A percentile compares a stretch with the other conserved stretches of the same genome.
Evolutionary conservation across 2,329 filamentous ascomycete genomes (phyloP).

Genomic region (Nemania bipapillata): DNA sequence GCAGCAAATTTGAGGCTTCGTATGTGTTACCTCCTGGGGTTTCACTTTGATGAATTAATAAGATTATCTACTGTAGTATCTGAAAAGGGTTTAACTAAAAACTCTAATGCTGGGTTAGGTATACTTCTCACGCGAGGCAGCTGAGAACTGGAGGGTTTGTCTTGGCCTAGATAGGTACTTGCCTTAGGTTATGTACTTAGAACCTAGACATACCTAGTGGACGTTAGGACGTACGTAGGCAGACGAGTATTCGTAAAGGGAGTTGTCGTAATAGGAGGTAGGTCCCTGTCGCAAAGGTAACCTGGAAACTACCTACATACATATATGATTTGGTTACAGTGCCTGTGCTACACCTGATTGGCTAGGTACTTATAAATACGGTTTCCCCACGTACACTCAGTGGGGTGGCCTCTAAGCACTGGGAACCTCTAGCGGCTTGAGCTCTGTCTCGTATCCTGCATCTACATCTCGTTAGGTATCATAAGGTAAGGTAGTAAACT

Average conservation of each 20-base stretch:
- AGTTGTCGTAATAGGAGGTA: no score
- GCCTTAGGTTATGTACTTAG: no score
- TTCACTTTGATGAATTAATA: neutral
- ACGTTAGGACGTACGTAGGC: no score
- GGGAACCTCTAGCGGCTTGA: neutral
- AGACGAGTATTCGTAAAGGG: no score
- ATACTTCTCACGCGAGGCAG: neutral
- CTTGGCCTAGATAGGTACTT: no score
- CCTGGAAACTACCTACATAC: no score
- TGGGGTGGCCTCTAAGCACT: slow-evolving; percentile 4
- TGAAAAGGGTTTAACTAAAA: no score
- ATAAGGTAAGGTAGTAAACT: neutral
- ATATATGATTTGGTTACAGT: neutral
- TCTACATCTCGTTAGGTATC: neutral
- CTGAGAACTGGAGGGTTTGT: neutral
- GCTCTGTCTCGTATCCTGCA: slow-evolving; percentile 1
- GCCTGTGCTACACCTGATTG: neutral
- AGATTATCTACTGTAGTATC: neutral
- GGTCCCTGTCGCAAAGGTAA: no score
- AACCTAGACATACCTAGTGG: no score
- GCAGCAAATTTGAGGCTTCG: neutral
- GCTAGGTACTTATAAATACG: neutral
- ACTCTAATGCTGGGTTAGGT: no score
- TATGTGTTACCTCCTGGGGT: neutral
- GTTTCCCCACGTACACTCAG: slow-evolving; percentile 13